Conservation (phyloP, 2,329 filamentous ascomycete genomes). For the Paracorniculantispora psalliotae region DNA sequence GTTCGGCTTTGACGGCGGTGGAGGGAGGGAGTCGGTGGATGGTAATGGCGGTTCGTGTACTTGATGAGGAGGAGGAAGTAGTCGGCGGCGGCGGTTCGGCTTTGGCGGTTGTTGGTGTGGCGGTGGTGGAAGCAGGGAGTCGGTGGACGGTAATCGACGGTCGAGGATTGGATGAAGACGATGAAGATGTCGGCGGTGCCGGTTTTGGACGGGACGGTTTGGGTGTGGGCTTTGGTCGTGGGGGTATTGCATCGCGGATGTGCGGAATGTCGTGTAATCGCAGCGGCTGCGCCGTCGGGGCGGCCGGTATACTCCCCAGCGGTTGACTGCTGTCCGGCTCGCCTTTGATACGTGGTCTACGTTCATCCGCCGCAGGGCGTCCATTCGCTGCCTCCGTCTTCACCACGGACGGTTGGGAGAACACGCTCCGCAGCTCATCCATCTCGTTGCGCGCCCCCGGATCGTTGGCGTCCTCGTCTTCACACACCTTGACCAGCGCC, state of each 20-base stretch:
- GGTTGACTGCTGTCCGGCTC: background rate
- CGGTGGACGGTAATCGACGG: background rate
- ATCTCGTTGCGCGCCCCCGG: constrained; percentile 43
- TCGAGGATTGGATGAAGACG: background rate
- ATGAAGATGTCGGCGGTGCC: background rate
- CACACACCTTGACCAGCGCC: constrained; percentile 69
- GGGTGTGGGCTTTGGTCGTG: background rate
- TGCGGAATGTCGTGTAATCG: background rate
- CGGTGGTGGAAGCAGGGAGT: background rate
- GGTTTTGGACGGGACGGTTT: background rate
- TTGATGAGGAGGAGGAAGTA: background rate
- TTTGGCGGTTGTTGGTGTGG: background rate
- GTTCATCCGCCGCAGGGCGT: background rate
- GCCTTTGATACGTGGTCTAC: background rate
- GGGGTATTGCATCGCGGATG: background rate
- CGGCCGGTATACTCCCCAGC: background rate
- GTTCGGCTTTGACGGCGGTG: background rate
- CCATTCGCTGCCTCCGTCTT: background rate
- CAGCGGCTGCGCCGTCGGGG: background rate
- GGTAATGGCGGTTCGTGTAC: background rate
- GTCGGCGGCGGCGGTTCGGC: background rate
- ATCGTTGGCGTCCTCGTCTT: constrained; percentile 57
- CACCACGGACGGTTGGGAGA: constrained; percentile 16
- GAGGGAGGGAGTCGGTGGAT: background rate
- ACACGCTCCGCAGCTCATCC: constrained; percentile 55